Evolutionary conservation across 306 rosid species (phyloP), one percentile per base, ranked within the genome.

Genomic region (Prinsepia uniflora): DNA sequence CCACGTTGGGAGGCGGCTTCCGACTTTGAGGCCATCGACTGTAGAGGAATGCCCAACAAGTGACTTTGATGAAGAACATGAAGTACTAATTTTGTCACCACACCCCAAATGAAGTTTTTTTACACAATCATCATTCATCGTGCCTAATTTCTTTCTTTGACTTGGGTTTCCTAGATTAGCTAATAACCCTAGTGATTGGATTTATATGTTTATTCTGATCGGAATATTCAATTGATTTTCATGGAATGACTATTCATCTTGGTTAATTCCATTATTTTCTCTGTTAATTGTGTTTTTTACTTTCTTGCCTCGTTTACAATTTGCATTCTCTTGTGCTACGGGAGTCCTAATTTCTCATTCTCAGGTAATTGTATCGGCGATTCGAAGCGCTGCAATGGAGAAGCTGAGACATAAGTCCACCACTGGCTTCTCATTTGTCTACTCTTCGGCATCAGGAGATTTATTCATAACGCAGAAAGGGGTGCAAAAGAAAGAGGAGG

Each of bases 321-420:
- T 3, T 30, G 1, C 36, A 30, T 30, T 30, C 36, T 30, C 36
- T 30, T 30, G 36, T 30, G 36, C 4, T 30, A 30, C 2, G 36
- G 36, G 36, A 30, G 36, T 30, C 2, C 36, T 30, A 30, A 30
- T 57, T 46, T 0, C 57, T 18, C 61, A 41, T 70, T 56, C 24
- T 56, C 82, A 91, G 99, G 95, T 71, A 52, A 83, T 91, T 76
- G 90, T 89, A 39, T 89, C 90, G 8, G 88, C 73, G 3, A 89
- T 94, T 73, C 86, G 84, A 75, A 91, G 91, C 66, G 68, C 85
- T 30, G 90, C 90, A 2, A 75, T 83, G 80, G 90, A 94, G 48
- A 91, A 85, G 75, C 80, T 81, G 68, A 87, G 75, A 78, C 83
- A 74, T 73, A 91, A 78, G 74, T 75, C 79, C 3, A 78, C 73